These are phyloP conservation scores for Hibiscus syriacus DNA, from an alignment of 345 rosid genomes.

Conservation along the genomic window DNA sequence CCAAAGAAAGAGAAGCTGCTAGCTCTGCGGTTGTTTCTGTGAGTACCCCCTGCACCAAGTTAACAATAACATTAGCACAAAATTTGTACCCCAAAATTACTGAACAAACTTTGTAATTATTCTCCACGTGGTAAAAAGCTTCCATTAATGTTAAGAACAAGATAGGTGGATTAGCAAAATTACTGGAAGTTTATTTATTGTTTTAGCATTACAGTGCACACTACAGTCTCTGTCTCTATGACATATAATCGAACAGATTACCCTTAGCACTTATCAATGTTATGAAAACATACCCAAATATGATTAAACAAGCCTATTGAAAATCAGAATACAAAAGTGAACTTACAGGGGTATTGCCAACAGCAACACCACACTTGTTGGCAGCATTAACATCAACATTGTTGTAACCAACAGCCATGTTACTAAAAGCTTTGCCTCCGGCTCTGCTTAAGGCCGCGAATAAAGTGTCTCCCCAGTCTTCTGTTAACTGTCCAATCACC, in stretches of 20 bases:
- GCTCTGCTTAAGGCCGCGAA: too few species aligned
- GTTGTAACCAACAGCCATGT: too few species aligned
- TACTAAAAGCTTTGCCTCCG: too few species aligned
- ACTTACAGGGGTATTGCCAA: too few species aligned
- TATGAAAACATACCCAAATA: not conserved
- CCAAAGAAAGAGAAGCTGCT: constrained; percentile 86
- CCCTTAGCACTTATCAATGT: not conserved
- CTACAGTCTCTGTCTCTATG: too few species aligned
- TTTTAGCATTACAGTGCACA: not conserved
- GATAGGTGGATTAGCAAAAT: too few species aligned
- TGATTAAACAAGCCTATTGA: not conserved
- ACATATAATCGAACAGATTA: not conserved
- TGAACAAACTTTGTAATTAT: not conserved
- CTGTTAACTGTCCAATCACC: constrained; percentile 93
- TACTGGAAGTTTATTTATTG: not conserved
- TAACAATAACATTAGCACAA: not conserved
- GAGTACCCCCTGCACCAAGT: constrained; percentile 63
- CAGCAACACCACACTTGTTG: too few species aligned
- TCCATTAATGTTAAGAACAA: too few species aligned
- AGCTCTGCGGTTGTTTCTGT: constrained; percentile 96
- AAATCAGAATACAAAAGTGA: not conserved
- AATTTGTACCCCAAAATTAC: not conserved
- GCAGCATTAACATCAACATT: too few species aligned
- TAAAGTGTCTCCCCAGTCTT: constrained; percentile 92
- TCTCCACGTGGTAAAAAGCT: too few species aligned